Base-by-base conservation (phyloP, 163 green algal species). In the Chloromonas sp. region DNA sequence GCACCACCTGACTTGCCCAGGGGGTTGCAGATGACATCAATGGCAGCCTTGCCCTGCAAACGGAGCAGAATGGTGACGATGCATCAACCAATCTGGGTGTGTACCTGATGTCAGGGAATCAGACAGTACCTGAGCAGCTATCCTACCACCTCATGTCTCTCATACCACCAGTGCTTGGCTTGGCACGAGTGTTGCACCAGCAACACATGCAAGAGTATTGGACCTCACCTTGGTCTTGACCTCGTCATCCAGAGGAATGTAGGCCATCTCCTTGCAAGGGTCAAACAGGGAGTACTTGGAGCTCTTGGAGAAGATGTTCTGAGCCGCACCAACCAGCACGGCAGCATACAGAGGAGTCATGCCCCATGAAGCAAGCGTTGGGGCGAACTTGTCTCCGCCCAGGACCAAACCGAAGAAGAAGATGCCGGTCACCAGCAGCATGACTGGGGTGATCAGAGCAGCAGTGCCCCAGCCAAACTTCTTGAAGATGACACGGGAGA, bases 201-300 rank as follows among this genome's bases (percentile, higher is more conserved):
- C 3, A 70, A 61, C 15, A 11, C 57, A 36, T 14, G 8, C 36
- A 61, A 61, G 36, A 36, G 36, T 36, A 36, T 36, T 36, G 36
- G 36, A 76, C 36, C 78, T 61, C 15, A 83, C 96, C 95, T 99
- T 99, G 86, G 85, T 91, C 86, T 92, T 91, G 66, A 98, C 92
- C 94, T 99, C 96, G 61, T 94, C 87, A 83, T 99, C 97, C 82
- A 99, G 91, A 60, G 97, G 97, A 83, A 99, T 99, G 94, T 99
- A 99, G 3, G 96, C 96, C 96, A 99, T 99, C 92, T 99, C 97
- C 94, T 99, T 99, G 96, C 97, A 99, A 66, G 97, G 97, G 92
- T 99, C 97, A 86, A 99, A 99, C 79, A 99, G 94, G 58, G 93
- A 96, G 95, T 99, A 99, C 94, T 99, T 99, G 91, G 95, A 92